Base-by-base conservation (phyloP, 352 stramenopile genomes). In the Sclerospora graminicola region DNA sequence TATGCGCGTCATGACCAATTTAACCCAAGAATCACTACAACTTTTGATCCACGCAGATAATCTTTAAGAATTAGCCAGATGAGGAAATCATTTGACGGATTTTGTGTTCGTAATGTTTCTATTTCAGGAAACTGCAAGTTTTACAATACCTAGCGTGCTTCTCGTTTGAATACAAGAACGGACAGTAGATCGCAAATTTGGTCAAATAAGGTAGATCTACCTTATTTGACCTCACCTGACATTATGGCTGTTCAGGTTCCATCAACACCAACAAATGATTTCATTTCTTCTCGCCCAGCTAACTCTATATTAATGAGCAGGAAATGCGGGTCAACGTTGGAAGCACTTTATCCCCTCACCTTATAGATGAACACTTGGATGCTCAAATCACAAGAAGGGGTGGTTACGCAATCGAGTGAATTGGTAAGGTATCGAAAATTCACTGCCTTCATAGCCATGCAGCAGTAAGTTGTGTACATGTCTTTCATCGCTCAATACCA, bases 231-330 rank as follows among this genome's bases (percentile, higher is more conserved):
- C 5, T 61, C 57, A 11, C 60, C 63, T 10, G 57, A 75, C 16
- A 24, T 75, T 6, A 35, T 83, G 1, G 34, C 65, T 44, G 45
- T 74, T 5, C 65, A 80, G 70, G 70, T 78, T 51, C 7, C n/a
- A n/a, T n/a, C n/a, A n/a, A n/a, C n/a, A n/a, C n/a, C n/a, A n/a
- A n/a, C n/a, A n/a, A n/a, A n/a, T n/a, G n/a, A n/a, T n/a, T n/a
- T n/a, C n/a, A n/a, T n/a, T n/a, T n/a, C n/a, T n/a, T n/a, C n/a
- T n/a, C n/a, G n/a, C n/a, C n/a, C n/a, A n/a, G n/a, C n/a, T n/a
- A n/a, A n/a, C n/a, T 16, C n/a, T 1, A 9, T 16, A 27, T 41
- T 2, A 31, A 19, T 9, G 3, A 42, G 19, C 39, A 79, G 67
- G 57, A 47, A 7, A 54, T 65, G 52, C 57, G 65, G 5, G 38